Evolutionary conservation across 441 rosid genomes (phyloP), one percentile per base, ranked within the genome.

Genomic region (Dalechampia spathulata): DNA sequence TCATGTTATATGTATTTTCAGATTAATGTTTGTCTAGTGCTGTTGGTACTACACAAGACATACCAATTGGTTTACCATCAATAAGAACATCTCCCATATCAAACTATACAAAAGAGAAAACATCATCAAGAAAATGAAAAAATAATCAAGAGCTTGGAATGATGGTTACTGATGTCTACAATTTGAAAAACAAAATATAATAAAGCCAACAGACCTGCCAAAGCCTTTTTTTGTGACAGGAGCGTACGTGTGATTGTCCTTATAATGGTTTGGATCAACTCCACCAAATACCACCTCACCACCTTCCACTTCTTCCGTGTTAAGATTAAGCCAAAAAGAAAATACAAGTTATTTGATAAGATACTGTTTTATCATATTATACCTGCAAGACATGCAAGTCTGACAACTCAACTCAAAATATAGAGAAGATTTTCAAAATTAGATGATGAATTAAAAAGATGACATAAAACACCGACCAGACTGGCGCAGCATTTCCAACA

Each of bases 271-370:
- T 49, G 87, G 84, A 73, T 88, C 96, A 63, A 80, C 61, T 48
- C 96, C 94, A 50, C 94, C 96, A 57, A 88, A 85, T 11, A 88
- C 86, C 41, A 88, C 57, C 71, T 88, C 83, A 47, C 96, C 96
- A 0, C 94, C 96, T 56, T 78, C 72, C 61, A 72, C 87, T 43
- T 75, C 85, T 28, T 75, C 79, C 1, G 71, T 55, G 15, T 83
- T 70, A 52, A 89, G 91, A 58, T 83, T 88, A 46, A 88, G 78
- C 94, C 96, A 88, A 70, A 88, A 88, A n/a, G 96, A 88, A 60
- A 88, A 88, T 14, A 83, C 72, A 0, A 83, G 81, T 16, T 80
- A 75, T 36, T 72, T 70, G 49, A 85, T 61, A 57, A 85, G 87
- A 36, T 87, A 87, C 75, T 88, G 94, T 26, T 80, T 67, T 58